Conservation (phyloP, 2,329 filamentous ascomycete species). For the Fusarium zealandicum region DNA sequence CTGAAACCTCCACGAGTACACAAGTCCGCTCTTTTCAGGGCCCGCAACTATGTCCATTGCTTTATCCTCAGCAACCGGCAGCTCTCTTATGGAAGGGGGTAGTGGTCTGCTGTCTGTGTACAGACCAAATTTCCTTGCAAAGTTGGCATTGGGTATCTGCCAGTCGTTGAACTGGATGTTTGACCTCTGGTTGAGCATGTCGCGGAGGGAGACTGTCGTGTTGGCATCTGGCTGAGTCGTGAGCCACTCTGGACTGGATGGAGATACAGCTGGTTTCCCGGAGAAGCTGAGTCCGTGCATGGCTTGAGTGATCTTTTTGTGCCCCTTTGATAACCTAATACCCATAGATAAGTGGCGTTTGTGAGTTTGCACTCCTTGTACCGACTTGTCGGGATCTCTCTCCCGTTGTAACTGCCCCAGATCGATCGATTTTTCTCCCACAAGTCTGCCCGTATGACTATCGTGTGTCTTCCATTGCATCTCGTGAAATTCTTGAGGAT, state of each 20-base stretch:
- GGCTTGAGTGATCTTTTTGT: constrained; percentile 12
- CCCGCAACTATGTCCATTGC: constrained; percentile 47
- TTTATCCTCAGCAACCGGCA: constrained; percentile 53
- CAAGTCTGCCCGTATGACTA: constrained; percentile 42
- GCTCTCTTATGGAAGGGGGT: constrained; percentile 46
- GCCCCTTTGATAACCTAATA: not conserved
- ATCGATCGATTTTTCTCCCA: constrained; percentile 45
- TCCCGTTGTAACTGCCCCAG: constrained; percentile 15
- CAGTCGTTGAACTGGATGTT: constrained; percentile 42
- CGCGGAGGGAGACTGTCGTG: constrained; percentile 5
- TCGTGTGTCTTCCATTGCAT: constrained; percentile 50
- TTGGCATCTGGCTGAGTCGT: not conserved
- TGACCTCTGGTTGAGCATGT: constrained; percentile 17
- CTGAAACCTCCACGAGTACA: constrained; percentile 46
- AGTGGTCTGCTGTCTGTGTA: constrained; percentile 45
- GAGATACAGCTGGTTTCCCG: constrained; percentile 3
- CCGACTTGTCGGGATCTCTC: not conserved
- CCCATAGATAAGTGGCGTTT: constrained; percentile 4
- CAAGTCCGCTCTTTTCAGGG: constrained; percentile 38
- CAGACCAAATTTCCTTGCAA: constrained; percentile 53
- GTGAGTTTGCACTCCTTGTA: not conserved
- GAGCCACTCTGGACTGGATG: not conserved
- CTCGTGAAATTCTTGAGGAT: constrained; percentile 51
- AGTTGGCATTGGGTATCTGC: constrained; percentile 53
- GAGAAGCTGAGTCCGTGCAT: constrained; percentile 12